Evolutionary conservation across 2,329 filamentous ascomycete genomes (phyloP).

Genomic region (Trichocomaceae sp.): DNA sequence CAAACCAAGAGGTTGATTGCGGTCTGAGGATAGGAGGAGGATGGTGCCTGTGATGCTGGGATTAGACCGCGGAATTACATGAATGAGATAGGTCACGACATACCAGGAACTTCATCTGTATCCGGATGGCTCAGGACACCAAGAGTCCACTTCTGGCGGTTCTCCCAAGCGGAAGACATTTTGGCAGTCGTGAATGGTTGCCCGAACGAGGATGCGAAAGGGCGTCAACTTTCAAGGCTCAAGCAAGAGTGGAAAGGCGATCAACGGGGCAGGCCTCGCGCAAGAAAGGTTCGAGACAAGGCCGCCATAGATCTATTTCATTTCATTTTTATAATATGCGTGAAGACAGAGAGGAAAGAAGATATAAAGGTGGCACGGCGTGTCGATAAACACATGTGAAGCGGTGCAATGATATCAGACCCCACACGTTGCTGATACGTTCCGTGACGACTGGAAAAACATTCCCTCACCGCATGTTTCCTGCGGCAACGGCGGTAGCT

Average conservation of each 20-base stretch:
- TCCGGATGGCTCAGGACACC: constrained; percentile 76
- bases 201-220: background rate
- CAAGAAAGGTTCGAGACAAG: background rate
- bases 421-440: background rate
- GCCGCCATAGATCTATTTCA: constrained; percentile 1
- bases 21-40: constrained; percentile 53
- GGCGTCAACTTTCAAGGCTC: background rate
- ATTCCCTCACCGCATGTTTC: background rate
- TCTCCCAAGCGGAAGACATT: constrained; percentile 17
- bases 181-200: background rate
- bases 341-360: background rate
- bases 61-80: constrained; percentile 3
- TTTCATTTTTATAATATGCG: background rate
- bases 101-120: constrained; percentile 84
- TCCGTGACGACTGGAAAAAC: background rate
- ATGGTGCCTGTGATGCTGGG: constrained; percentile 49
- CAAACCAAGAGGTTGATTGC: constrained; percentile 57
- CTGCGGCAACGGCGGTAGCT: background rate
- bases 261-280: constrained; percentile 1
- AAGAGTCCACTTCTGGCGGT: constrained; percentile 50
- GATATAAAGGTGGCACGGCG: background rate
- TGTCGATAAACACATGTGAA: too few species aligned
- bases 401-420: background rate
- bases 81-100: constrained; percentile 17
- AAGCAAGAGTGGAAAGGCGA: background rate